Base-by-base conservation (phyloP, 345 rosid species). In the Citrus sp. region DNA sequence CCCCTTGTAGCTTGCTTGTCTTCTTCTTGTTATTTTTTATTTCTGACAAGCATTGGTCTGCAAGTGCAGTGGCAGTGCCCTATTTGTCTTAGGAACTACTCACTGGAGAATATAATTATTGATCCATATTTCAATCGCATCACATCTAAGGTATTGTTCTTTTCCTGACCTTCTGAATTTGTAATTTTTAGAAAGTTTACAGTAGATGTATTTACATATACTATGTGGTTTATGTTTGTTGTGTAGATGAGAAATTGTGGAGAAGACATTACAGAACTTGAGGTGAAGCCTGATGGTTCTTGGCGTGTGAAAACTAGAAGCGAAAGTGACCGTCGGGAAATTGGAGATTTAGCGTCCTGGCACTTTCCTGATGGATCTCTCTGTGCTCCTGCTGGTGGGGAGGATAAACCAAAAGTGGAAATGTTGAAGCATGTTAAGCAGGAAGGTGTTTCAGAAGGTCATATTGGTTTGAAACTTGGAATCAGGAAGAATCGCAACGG, bases 31-130 rank as follows among this genome's bases (percentile, higher is more conserved):
- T 25, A 21, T 25, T 76, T 76, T 37, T 76, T 70, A 73, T 0
- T 80, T 79, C 78, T 70, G 62, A 68, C 80, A 70, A 77, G 80
- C 67, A 56, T 65, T 83, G 84, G 72, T 64, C 66, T 74, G 58
- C 66, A 75, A 77, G 56, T 84, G 84, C 95, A 96, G 99, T 96
- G 99, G 99, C 99, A 96, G 84, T 96, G 98, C 82, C 99, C 99
- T 37, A 82, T 90, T 82, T 94, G 99, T 84, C 87, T 94, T 80
- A 94, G 86, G 87, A 96, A 96, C 89, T 92, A 94, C 80, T 89
- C 98, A 25, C 82, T 92, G 89, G 98, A 94, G 81, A 80, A 89
- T 81, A 72, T 96, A 73, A 92, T 96, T 54, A 85, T 94, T 63
- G 99, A 94, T 80, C 98, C 98, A 30, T 96, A 90, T 85, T 96